A percentile compares a stretch with the other conserved stretches of the same genome.
Conservation (phyloP, 495 filamentous ascomycete genomes). For the Podospora appendiculata region DNA sequence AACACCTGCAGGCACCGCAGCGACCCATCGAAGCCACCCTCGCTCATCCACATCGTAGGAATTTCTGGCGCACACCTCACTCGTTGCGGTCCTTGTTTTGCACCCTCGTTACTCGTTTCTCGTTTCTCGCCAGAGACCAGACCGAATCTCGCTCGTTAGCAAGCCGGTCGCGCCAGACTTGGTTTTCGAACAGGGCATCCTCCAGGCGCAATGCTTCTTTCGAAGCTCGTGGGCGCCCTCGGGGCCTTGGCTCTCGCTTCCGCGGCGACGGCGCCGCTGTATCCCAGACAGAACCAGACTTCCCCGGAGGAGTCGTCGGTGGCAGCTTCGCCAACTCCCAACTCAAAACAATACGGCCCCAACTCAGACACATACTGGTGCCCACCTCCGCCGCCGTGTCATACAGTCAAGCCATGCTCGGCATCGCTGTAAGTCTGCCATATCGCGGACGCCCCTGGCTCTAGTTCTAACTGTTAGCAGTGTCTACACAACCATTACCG, state of each 20-base stretch:
- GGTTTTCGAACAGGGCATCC: not conserved
- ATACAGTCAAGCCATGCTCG: too few relatives aligned
- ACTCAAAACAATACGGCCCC: not conserved
- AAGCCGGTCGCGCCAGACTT: conserved; percentile 1
- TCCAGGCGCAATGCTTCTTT: conserved; percentile 16
- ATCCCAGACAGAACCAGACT: conserved; percentile 9
- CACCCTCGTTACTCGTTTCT: conserved; percentile 16
- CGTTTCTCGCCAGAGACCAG: conserved; percentile 6
- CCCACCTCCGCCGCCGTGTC: too few relatives aligned
- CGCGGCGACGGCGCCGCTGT: conserved; percentile 6
- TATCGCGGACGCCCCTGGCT: too few relatives aligned
- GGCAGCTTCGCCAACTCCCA: not conserved
- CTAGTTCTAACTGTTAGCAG: too few relatives aligned
- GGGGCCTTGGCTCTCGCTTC: conserved; percentile 18
- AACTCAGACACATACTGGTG: not conserved
- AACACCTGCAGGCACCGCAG: conserved; percentile 18
- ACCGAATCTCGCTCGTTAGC: conserved; percentile 9
- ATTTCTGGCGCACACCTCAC: conserved; percentile 9
- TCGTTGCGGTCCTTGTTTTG: conserved; percentile 16
- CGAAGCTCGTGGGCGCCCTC: conserved; percentile 16
- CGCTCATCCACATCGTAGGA: conserved; percentile 3
- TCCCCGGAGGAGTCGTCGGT: not conserved
- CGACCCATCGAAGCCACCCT: not conserved
- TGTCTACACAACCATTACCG: too few relatives aligned
- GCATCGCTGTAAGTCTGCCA: too few relatives aligned